Evolutionary conservation across 257 asterid species (phyloP).

Genomic region (Cynanchum wilfordii): DNA sequence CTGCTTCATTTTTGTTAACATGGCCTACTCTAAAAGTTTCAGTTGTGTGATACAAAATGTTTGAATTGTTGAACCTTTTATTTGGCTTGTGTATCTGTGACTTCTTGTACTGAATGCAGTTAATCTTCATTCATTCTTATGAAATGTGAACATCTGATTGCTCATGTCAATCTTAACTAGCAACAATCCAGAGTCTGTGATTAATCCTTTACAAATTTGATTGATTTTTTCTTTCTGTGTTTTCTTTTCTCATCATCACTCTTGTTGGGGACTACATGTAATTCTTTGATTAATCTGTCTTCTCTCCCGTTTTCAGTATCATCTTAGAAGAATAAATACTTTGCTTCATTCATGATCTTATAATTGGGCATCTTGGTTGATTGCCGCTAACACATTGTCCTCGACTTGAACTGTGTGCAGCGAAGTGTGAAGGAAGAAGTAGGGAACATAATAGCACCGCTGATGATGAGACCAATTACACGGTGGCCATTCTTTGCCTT

Average conservation of each 20-base stretch:
- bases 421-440: slow-evolving; percentile 64
- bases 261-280: background rate
- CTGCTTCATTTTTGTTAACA: slow-evolving; percentile 12
- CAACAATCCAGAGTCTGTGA: background rate
- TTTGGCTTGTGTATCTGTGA: background rate
- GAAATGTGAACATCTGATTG: background rate
- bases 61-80: background rate
- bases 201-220: background rate
- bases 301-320: background rate
- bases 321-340: background rate
- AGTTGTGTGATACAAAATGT: slow-evolving; percentile 9
- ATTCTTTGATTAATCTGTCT: background rate
- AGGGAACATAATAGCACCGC: slow-evolving; percentile 72
- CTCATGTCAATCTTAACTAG: background rate
- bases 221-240: background rate
- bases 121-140: background rate
- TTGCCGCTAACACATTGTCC: slow-evolving; percentile 14
- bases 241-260: background rate
- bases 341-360: background rate
- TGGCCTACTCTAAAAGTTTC: background rate
- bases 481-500: slow-evolving; percentile 97
- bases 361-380: background rate
- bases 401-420: slow-evolving; percentile 36
- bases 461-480: slow-evolving; percentile 67
- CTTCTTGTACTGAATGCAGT: background rate